These are phyloP conservation scores for Arabidopsis lyrata DNA, from an alignment of 441 rosid genomes.

Conservation along the genomic window DNA sequence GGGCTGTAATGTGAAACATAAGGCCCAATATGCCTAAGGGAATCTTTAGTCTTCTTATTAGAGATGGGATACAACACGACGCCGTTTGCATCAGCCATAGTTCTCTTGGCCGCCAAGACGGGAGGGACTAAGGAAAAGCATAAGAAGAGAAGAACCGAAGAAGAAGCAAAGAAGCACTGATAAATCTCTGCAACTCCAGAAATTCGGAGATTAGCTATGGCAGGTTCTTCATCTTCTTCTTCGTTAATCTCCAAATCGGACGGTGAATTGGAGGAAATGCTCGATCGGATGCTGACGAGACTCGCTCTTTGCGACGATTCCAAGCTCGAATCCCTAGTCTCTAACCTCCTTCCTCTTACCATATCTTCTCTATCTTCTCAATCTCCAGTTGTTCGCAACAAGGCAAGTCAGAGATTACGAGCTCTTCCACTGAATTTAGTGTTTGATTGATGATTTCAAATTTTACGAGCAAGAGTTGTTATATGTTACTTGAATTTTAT, in stretches of 20 bases:
- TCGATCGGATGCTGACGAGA: conserved; percentile 93
- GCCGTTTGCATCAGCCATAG: background rate
- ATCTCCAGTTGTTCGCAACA: conserved; percentile 72
- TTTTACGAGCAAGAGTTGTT: background rate
- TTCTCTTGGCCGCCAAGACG: conserved; percentile 40
- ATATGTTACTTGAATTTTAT: background rate
- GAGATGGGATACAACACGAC: background rate
- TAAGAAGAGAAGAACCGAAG: conserved; percentile 28
- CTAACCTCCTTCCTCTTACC: conserved; percentile 82
- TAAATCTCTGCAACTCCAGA: conserved; percentile 20
- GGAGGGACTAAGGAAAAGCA: conserved; percentile 1
- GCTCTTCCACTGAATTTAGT: conserved; percentile 5
- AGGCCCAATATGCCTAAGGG: background rate
- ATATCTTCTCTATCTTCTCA: conserved; percentile 76
- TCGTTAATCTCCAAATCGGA: conserved; percentile 59
- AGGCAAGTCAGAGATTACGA: conserved; percentile 51
- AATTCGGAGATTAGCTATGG: conserved; percentile 25
- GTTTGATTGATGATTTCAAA: conserved; percentile 19
- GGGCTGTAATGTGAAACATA: background rate
- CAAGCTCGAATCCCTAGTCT: conserved; percentile 72
- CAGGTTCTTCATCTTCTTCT: conserved; percentile 52
- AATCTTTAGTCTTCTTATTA: background rate
- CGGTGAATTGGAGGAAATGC: conserved; percentile 79
- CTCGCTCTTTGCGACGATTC: conserved; percentile 92
- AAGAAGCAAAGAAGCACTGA: conserved; percentile 23